Base-by-base conservation (phyloP, 2,329 filamentous ascomycete genomes). In the Phialophora expanda region DNA sequence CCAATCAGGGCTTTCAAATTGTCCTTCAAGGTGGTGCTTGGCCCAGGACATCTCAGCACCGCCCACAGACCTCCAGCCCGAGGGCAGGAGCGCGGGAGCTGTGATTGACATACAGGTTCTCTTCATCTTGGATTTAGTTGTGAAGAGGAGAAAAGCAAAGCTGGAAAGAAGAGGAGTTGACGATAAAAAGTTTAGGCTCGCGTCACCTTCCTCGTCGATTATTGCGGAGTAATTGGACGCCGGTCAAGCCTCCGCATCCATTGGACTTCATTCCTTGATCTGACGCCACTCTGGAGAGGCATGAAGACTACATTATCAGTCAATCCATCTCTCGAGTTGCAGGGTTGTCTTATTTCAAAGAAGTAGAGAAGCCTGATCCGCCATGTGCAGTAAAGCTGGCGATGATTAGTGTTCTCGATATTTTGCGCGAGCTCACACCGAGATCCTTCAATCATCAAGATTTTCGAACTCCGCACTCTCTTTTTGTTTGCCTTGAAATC, bases 71-170 rank as follows among this genome's bases (percentile, higher is more conserved):
- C 69, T 68, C 67, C 62, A 61, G 56, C 66, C 53, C 38, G 14
- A 24, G 51, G 64, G 57, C 66, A 48, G 46, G 59, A 71, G 70
- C 67, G 70, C 69, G 70, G 67, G 70, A 66, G 61, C 69, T 71
- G 69, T 20, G 56, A 65, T 65, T 58, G 69, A 65, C 66, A 62
- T 65, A 64, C 20, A 70, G 62, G 66, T 65, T 17, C 70, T 71
- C 71, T 69, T 73, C 71, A 69, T 71, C 68, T 71, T 69, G 66
- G 69, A 69, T 72, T 73, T 73, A 73, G 71, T 73, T 72, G 70
- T 73, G 68, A 70, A 61, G 70, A 70, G 66, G 62, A 62, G 55
- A 62, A 62, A 58, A 66, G 62, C 54, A 44, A 68, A 65, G 30
- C 34, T 17, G 32, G 32, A 50, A 30, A 34, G 46, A 54, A 53